Conservation (phyloP, 768 basidiomycete species). For the Tremella yokohamensis region DNA sequence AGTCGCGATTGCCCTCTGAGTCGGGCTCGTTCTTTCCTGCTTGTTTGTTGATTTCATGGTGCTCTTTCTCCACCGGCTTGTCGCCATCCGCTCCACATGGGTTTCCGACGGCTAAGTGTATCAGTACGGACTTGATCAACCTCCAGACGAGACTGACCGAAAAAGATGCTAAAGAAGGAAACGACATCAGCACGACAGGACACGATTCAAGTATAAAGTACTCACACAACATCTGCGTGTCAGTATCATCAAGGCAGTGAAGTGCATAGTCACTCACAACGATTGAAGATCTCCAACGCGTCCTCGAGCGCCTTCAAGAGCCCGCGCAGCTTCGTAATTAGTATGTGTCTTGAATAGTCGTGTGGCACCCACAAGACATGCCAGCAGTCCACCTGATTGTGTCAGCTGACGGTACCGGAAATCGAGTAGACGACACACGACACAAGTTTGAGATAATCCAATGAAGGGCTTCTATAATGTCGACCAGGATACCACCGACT, state of each 20-base stretch:
- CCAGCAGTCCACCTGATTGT: not conserved
- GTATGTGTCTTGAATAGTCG: not conserved
- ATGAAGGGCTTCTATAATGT: not conserved
- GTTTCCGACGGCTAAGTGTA: not conserved
- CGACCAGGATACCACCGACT: not conserved
- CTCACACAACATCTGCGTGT: constrained; percentile 8
- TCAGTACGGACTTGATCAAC: not conserved
- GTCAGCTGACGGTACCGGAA: not conserved
- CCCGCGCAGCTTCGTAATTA: not conserved
- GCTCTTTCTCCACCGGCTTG: not conserved
- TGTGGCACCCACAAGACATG: constrained; percentile 1
- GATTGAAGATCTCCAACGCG: constrained; percentile 3
- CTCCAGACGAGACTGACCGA: not conserved
- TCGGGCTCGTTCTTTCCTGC: no score
- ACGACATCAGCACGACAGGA: not conserved
- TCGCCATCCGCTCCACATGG: not conserved
- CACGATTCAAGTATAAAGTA: not conserved
- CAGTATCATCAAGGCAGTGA: no score
- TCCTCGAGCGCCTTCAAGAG: not conserved
- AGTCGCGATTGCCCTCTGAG: no score
- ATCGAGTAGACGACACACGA: not conserved
- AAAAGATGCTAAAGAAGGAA: constrained; percentile 1
- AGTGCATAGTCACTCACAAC: constrained; percentile 1
- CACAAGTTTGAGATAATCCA: not conserved
- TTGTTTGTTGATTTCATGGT: not conserved